Evolutionary conservation across 306 rosid species (phyloP).

Genomic region (Ceratonia siliqua): DNA sequence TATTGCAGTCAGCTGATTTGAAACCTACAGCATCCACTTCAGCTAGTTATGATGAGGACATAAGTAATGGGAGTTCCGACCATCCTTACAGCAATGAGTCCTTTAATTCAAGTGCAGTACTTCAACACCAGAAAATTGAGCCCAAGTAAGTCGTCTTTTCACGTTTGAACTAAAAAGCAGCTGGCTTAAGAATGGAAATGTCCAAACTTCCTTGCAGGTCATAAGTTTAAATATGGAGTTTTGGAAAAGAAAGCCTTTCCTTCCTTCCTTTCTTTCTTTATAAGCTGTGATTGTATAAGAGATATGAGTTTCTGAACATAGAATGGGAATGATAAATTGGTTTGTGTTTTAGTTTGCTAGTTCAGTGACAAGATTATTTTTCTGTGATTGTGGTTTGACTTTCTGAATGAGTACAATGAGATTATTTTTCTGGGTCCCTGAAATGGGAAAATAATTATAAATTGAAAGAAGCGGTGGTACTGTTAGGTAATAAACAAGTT

Average conservation of each 20-base stretch:
- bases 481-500: neutral
- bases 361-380: neutral
- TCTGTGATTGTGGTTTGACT: too few species aligned
- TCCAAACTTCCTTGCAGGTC: neutral
- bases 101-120: conserved; percentile 16
- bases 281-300: neutral
- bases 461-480: neutral
- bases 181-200: neutral
- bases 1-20: conserved; percentile 37
- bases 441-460: neutral
- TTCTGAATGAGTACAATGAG: neutral
- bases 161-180: neutral
- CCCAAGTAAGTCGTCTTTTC: neutral
- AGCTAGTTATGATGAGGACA: conserved; percentile 33
- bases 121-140: neutral
- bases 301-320: neutral
- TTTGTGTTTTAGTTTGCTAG: neutral
- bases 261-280: neutral
- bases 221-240: neutral
- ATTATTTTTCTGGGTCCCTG: neutral
- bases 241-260: neutral
- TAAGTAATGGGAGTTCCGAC: neutral
- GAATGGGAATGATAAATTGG: neutral
- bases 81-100: conserved; percentile 18
- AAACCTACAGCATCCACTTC: conserved; percentile 34